Evolutionary conservation across 352 stramenopile species (phyloP).

Genomic region (Paralagenidium karlingii): DNA sequence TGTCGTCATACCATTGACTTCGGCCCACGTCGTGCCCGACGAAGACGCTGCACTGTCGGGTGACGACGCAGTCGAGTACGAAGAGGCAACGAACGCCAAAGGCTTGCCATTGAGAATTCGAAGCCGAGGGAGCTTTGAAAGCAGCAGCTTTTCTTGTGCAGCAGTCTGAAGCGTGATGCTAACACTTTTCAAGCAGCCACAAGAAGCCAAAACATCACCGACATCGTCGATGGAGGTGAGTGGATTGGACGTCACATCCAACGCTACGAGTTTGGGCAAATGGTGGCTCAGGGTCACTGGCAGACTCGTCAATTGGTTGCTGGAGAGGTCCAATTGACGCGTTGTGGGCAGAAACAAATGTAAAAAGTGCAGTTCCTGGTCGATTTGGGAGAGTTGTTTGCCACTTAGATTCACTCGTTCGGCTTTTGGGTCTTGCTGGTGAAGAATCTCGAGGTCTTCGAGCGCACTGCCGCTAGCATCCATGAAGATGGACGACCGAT

Average conservation of each 20-base stretch:
- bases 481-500: not conserved
- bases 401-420: slow-evolving; percentile 33
- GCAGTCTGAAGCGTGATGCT: slow-evolving; percentile 29
- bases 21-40: too few relatives aligned
- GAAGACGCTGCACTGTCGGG: too few relatives aligned
- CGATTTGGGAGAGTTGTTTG: slow-evolving; percentile 14
- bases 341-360: slow-evolving; percentile 23
- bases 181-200: slow-evolving; percentile 42
- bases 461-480: slow-evolving; percentile 11
- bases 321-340: slow-evolving; percentile 41
- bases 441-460: slow-evolving; percentile 35
- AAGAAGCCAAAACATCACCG: slow-evolving; percentile 21
- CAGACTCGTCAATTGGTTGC: slow-evolving; percentile 28
- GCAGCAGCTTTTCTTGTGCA: slow-evolving; percentile 33
- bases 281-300: slow-evolving; percentile 20
- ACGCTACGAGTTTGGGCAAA: slow-evolving; percentile 34
- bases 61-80: not conserved
- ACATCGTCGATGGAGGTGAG: slow-evolving; percentile 29
- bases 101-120: slow-evolving; percentile 46
- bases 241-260: slow-evolving; percentile 41
- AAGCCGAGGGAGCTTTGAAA: slow-evolving; percentile 37
- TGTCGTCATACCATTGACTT: too few relatives aligned
- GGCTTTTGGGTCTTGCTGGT: slow-evolving; percentile 11
- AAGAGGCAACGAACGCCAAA: slow-evolving; percentile 1
- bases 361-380: slow-evolving; percentile 23